These are phyloP conservation scores for Apiospora saccharicola DNA, from an alignment of 2,329 filamentous ascomycete species.

Conservation along the genomic window DNA sequence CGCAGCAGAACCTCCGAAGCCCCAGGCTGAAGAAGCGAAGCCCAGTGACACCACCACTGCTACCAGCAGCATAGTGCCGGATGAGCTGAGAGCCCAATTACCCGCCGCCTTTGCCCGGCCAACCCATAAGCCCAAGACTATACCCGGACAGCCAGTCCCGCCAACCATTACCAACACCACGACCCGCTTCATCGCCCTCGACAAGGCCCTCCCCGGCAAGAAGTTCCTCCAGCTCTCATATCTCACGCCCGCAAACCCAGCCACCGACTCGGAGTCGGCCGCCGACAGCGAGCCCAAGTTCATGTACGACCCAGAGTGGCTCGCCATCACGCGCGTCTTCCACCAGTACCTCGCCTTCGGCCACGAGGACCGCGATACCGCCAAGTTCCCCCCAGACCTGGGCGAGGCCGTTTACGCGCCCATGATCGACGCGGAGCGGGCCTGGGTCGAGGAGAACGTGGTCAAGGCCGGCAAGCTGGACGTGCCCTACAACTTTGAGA, in stretches of 20 bases:
- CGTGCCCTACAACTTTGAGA: constrained; percentile 80
- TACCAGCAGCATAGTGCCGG: constrained; percentile 53
- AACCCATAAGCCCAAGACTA: constrained; percentile 43
- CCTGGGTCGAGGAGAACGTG: constrained; percentile 85
- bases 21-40: constrained; percentile 29
- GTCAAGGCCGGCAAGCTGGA: constrained; percentile 66
- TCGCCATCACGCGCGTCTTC: constrained; percentile 89
- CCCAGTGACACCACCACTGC: constrained; percentile 26
- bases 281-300: constrained; percentile 56
- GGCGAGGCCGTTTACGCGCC: constrained; percentile 73
- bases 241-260: constrained; percentile 54
- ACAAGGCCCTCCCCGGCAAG: constrained; percentile 84
- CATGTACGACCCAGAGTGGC: constrained; percentile 92
- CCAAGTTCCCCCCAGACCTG: constrained; percentile 63
- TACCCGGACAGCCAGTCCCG: constrained; percentile 70
- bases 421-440: constrained; percentile 72
- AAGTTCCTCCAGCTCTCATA: constrained; percentile 84
- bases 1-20: constrained; percentile 18
- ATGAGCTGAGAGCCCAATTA: constrained; percentile 74
- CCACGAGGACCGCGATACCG: constrained; percentile 55
- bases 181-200: constrained; percentile 86
- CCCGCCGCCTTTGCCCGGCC: constrained; percentile 74
- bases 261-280: constrained; percentile 12
- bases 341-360: constrained; percentile 70
- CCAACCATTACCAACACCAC: constrained; percentile 76